These are phyloP conservation scores for Rhizopogon rudus DNA, from an alignment of 768 basidiomycete species.

Conservation along the genomic window DNA sequence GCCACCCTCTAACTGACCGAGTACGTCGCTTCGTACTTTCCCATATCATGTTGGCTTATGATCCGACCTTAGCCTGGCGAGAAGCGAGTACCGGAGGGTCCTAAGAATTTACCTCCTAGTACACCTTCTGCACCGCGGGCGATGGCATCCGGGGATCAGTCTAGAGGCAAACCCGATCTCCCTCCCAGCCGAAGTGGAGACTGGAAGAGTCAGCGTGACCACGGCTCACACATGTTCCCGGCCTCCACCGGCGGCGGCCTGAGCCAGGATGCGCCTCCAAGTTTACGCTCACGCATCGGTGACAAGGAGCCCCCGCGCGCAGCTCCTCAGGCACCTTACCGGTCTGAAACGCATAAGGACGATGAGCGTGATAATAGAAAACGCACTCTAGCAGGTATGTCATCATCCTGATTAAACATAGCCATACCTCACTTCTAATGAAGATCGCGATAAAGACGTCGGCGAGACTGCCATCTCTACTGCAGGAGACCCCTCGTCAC, in stretches of 20 bases:
- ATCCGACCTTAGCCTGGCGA: constrained; percentile 37
- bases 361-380: constrained; percentile 70
- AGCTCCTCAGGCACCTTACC: constrained; percentile 40
- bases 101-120: constrained; percentile 48
- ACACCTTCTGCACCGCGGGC: constrained; percentile 71
- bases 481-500: constrained; percentile 32
- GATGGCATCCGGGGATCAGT: constrained; percentile 49
- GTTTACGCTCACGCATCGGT: constrained; percentile 54
- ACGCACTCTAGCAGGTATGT: constrained; percentile 62
- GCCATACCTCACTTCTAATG: constrained; percentile 3
- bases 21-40: constrained; percentile 31
- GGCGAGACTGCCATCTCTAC: constrained; percentile 31
- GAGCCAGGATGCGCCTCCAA: constrained; percentile 24
- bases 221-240: constrained; percentile 19
- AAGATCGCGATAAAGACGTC: constrained; percentile 64
- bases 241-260: constrained; percentile 13
- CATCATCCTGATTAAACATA: neutral
- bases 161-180: constrained; percentile 39
- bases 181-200: constrained; percentile 37
- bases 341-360: constrained; percentile 44
- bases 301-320: constrained; percentile 48
- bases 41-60: constrained; percentile 4
- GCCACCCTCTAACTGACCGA: constrained; percentile 53
- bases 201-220: constrained; percentile 40
- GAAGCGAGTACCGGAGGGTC: constrained; percentile 53